Conservation (phyloP, 495 filamentous ascomycete species). For the Penicillium steckii region DNA sequence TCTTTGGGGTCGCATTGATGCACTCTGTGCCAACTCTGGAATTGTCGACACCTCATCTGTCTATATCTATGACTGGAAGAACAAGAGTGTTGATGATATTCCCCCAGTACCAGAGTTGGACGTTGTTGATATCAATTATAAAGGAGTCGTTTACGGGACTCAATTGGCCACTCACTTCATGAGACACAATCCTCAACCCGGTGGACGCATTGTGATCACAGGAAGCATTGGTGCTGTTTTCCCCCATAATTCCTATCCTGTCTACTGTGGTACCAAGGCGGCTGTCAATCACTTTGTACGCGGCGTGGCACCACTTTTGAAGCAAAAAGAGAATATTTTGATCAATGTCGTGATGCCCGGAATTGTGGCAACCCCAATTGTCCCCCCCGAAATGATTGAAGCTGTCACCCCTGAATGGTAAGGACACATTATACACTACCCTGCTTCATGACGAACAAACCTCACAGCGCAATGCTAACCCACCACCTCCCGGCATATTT, state of each 20-base stretch:
- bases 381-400: conserved; percentile 26
- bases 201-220: conserved; percentile 27
- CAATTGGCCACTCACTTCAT: conserved; percentile 33
- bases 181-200: conserved; percentile 27
- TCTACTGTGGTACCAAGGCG: conserved; percentile 32
- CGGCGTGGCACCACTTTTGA: conserved; percentile 24
- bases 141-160: conserved; percentile 28
- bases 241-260: conserved; percentile 25
- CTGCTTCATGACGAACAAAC: too few species aligned
- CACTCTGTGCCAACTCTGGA: conserved; percentile 26
- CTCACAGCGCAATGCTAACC: background rate
- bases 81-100: conserved; percentile 20
- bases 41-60: conserved; percentile 26
- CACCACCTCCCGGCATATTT: background rate
- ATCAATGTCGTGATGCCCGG: conserved; percentile 32
- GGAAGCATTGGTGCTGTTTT: conserved; percentile 26
- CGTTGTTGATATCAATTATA: conserved; percentile 28
- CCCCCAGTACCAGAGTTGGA: conserved; percentile 24
- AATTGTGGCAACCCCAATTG: conserved; percentile 27
- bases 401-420: conserved; percentile 29
- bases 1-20: conserved; percentile 27
- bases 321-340: conserved; percentile 27
- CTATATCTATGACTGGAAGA: conserved; percentile 19
- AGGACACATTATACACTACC: background rate
- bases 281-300: conserved; percentile 30